Evolutionary conservation across 352 stramenopile species (phyloP).

Genomic region (Phytophthora pisi): DNA sequence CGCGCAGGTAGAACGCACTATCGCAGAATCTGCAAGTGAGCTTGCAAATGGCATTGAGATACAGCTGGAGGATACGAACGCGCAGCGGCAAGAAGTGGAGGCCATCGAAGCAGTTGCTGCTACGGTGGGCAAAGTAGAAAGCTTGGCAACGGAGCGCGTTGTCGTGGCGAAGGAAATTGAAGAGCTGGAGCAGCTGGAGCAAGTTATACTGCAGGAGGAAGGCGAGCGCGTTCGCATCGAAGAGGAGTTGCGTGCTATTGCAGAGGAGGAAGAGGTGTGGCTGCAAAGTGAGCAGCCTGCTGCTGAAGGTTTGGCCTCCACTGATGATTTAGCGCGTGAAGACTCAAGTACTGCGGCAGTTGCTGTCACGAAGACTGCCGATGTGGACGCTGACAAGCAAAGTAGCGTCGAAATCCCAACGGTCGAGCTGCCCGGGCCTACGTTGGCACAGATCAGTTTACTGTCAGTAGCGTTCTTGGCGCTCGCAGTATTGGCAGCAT

Average conservation of each 20-base stretch:
- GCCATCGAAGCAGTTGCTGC: neutral
- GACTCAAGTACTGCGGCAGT: slow-evolving; percentile 1
- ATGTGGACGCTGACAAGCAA: neutral
- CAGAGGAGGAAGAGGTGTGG: slow-evolving; percentile 33
- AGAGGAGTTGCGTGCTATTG: slow-evolving; percentile 41
- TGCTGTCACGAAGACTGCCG: neutral
- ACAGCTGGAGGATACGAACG: neutral
- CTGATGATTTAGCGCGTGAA: slow-evolving; percentile 1
- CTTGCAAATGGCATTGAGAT: slow-evolving; percentile 2
- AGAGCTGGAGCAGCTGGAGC: slow-evolving; percentile 29
- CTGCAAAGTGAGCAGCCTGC: slow-evolving; percentile 9
- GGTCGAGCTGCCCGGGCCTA: neutral
- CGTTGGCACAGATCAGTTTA: slow-evolving; percentile 27
- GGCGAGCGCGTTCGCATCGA: slow-evolving; percentile 26
- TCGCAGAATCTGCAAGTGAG: neutral
- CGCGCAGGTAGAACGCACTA: neutral
- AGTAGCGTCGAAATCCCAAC: neutral
- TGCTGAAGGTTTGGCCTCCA: neutral
- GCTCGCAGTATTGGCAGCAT: slow-evolving; percentile 29
- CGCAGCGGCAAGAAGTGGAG: neutral
- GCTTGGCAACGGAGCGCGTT: slow-evolving; percentile 13
- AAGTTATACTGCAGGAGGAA: slow-evolving; percentile 26
- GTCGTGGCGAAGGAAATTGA: slow-evolving; percentile 25
- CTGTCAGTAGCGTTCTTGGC: slow-evolving; percentile 29
- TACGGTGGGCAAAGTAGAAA: slow-evolving; percentile 5